Conservation (phyloP, 768 basidiomycete species). For the Boletales sp. region DNA sequence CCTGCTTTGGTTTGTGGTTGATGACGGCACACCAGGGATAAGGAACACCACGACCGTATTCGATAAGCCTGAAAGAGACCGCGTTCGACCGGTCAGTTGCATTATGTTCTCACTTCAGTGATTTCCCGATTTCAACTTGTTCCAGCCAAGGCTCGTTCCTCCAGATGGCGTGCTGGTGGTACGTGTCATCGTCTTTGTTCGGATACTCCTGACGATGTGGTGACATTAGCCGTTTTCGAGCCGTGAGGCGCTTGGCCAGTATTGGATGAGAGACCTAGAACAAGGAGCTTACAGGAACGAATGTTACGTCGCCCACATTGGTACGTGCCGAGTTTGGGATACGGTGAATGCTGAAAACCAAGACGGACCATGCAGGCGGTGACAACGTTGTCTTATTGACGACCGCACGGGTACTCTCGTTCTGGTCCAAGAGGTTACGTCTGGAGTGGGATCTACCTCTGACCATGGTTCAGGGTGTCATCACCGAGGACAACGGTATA, state of each 20-base stretch:
- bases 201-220: background rate
- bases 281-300: slow-evolving; percentile 84
- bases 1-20: background rate
- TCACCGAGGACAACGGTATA: slow-evolving; percentile 88
- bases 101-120: background rate
- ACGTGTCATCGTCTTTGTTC: slow-evolving; percentile 26
- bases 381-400: slow-evolving; percentile 84
- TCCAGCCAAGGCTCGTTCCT: slow-evolving; percentile 79
- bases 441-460: slow-evolving; percentile 93
- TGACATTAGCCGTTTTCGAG: slow-evolving; percentile 72
- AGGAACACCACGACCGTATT: slow-evolving; percentile 99
- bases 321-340: slow-evolving; percentile 41
- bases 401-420: slow-evolving; percentile 70
- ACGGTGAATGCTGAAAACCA: slow-evolving; percentile 7
- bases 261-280: slow-evolving; percentile 94
- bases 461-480: slow-evolving; percentile 80
- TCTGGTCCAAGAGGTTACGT: slow-evolving; percentile 80
- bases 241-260: slow-evolving; percentile 90
- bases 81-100: slow-evolving; percentile 66
- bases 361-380: slow-evolving; percentile 66
- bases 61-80: slow-evolving; percentile 85
- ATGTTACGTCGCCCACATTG: slow-evolving; percentile 87
- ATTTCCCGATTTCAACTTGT: background rate
- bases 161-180: slow-evolving; percentile 86
- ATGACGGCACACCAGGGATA: slow-evolving; percentile 57